Evolutionary conservation across 2,329 filamentous ascomycete genomes (phyloP).

Genomic region (Fusarium sp.): DNA sequence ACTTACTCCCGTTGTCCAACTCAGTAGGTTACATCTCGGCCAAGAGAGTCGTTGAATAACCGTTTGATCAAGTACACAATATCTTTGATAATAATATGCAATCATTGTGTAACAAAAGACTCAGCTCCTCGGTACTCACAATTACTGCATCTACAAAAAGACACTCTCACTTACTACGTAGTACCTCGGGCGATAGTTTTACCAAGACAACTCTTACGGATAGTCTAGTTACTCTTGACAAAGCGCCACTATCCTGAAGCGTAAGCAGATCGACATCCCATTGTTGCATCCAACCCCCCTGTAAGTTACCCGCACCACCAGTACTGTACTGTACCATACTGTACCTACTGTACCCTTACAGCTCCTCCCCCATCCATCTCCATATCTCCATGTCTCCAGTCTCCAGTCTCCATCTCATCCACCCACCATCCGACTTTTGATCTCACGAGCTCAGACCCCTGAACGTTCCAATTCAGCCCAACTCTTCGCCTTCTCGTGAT

Average conservation of each 20-base stretch:
- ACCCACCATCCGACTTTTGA: constrained; percentile 6
- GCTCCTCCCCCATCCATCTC: background rate
- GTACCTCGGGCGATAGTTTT: background rate
- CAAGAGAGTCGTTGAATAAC: background rate
- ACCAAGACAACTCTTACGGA: background rate
- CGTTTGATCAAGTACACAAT: background rate
- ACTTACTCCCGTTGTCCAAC: background rate
- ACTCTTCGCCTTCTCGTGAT: constrained; percentile 28
- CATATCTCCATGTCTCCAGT: background rate
- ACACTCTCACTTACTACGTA: background rate
- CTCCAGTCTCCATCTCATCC: constrained; percentile 18
- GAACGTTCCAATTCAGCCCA: constrained; percentile 1
- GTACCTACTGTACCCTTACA: background rate
- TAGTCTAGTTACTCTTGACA: background rate
- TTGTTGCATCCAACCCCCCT: constrained; percentile 28
- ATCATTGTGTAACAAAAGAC: background rate
- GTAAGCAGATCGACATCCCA: constrained; percentile 25
- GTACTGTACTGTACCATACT: background rate
- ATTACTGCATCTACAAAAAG: background rate
- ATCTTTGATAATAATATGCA: background rate
- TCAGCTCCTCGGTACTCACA: background rate
- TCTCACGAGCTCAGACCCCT: constrained; percentile 16
- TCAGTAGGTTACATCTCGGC: background rate
- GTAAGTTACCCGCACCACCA: constrained; percentile 31
- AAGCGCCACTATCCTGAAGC: constrained; percentile 21